Evolutionary conservation across 1,139 yeast species (phyloP), one percentile per base, ranked within the genome.

Genomic region (Scheffersomyces illinoinensis): DNA sequence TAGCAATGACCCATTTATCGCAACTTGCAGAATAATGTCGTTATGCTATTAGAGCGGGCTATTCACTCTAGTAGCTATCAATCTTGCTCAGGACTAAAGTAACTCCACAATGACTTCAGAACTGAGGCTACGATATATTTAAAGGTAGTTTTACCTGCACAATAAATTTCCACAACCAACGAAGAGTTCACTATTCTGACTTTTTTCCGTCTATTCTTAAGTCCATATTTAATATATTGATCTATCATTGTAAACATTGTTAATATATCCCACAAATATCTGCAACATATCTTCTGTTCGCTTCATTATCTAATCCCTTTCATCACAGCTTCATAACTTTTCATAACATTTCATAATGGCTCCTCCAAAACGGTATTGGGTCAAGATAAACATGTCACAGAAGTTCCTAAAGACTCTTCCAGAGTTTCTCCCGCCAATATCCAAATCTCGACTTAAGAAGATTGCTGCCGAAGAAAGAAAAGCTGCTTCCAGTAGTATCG

Each of bases 371-470:
- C 69, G 75, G 62, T 71, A 72, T 61, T 67, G 71, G 71, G 82
- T 74, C 50, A 79, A 74, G 59, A 64, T 80, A 47, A 71, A 68
- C 57, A 68, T 76, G 10, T 76, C 82, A 5, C 54, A 69, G 20
- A 63, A 70, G 21, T 70, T 73, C 57, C 72, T 80, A 51, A 62
- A 68, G 48, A 74, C 74, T 23, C 73, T 79, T 52, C 84, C 84
- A 1, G 71, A 68, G 49, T 76, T 78, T 55, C 71, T 71, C 10
- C 61, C 75, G 2, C 75, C 81, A 12, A 64, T 67, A 47, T 64
- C 77, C 21, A 77, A 75, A 64, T 62, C 76, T 18, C 68, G 78
- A 55, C 67, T 66, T 47, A 76, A 72, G 65, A 76, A 72, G 47
- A 56, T 60, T n/a, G 75, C 71, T 0, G 71, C 68, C 18, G 78